These are phyloP conservation scores for Candida ulmi DNA, from an alignment of 805 yeast species.

Conservation along the genomic window DNA sequence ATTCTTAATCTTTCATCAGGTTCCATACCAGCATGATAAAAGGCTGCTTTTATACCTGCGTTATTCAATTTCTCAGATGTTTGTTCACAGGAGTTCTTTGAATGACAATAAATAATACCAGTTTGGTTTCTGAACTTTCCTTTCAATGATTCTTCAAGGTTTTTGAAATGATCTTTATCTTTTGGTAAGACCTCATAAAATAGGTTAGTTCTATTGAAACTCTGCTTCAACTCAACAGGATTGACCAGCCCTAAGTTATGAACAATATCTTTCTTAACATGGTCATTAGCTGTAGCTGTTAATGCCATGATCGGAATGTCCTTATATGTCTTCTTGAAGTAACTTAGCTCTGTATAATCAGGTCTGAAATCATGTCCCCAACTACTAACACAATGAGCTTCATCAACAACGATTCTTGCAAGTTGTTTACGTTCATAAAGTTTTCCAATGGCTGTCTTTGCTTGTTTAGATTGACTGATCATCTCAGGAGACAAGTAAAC, in stretches of 20 bases:
- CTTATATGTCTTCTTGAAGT: slow-evolving; percentile 69
- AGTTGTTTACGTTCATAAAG: slow-evolving; percentile 51
- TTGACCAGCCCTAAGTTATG: slow-evolving; percentile 62
- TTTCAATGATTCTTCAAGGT: slow-evolving; percentile 52
- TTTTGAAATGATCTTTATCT: slow-evolving; percentile 45
- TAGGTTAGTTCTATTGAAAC: slow-evolving; percentile 86
- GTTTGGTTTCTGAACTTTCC: slow-evolving; percentile 49
- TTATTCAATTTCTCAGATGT: slow-evolving; percentile 55
- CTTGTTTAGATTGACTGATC: slow-evolving; percentile 69
- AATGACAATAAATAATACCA: slow-evolving; percentile 92
- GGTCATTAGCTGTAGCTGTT: slow-evolving; percentile 94
- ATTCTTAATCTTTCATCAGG: slow-evolving; percentile 64
- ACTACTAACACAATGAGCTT: slow-evolving; percentile 95
- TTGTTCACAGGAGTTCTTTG: slow-evolving; percentile 83
- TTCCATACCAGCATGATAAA: slow-evolving; percentile 93
- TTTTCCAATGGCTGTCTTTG: slow-evolving; percentile 55
- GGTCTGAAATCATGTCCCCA: slow-evolving; percentile 99
- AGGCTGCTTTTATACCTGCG: slow-evolving; percentile 63
- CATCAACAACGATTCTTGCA: slow-evolving; percentile 91
- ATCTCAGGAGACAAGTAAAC: slow-evolving; percentile 93
- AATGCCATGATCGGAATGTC: slow-evolving; percentile 89
- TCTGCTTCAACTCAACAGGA: slow-evolving; percentile 73
- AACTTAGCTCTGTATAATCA: slow-evolving; percentile 78
- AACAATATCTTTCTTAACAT: slow-evolving; percentile 79
- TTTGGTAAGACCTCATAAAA: slow-evolving; percentile 74